Evolutionary conservation across 352 stramenopile species (phyloP).

Genomic region (Phytopythium ostracodes): DNA sequence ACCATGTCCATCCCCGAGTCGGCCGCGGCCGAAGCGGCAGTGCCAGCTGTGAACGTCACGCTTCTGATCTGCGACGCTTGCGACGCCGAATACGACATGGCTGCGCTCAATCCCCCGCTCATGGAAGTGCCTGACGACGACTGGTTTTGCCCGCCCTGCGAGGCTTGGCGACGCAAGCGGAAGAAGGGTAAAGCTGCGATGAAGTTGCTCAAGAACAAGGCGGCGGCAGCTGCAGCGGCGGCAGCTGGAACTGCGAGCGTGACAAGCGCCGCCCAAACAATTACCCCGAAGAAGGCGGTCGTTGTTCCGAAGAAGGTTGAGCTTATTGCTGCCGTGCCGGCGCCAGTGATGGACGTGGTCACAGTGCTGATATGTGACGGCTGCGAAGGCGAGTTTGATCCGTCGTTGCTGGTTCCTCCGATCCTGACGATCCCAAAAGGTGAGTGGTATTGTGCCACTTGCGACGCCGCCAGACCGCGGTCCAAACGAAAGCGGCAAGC

Average conservation of each 20-base stretch:
- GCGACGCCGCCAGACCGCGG: conserved; percentile 3
- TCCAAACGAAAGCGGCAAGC: neutral
- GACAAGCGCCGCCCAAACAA: neutral
- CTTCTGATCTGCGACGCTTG: conserved; percentile 37
- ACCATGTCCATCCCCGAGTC: neutral
- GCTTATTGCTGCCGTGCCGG: neutral
- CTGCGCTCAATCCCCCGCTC: conserved; percentile 18
- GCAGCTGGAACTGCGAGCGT: neutral
- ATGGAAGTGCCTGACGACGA: conserved; percentile 26
- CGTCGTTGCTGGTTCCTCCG: conserved; percentile 39
- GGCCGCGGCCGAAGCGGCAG: neutral
- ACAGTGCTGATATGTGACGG: conserved; percentile 66
- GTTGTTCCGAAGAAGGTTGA: neutral
- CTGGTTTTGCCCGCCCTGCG: conserved; percentile 33
- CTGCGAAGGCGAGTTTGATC: conserved; percentile 64
- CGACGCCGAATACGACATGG: conserved; percentile 24
- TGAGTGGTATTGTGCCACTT: conserved; percentile 46
- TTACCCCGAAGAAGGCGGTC: neutral
- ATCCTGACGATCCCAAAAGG: conserved; percentile 38
- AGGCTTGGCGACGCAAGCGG: neutral
- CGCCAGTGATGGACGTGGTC: conserved; percentile 11
- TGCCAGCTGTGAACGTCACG: conserved; percentile 4
- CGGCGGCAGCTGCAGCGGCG: neutral
- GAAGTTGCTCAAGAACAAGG: conserved; percentile 11
- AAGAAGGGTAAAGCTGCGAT: conserved; percentile 6